Base-by-base conservation (phyloP, 2,329 filamentous ascomycete species). In the Phaeosphaeriaceae sp. region DNA sequence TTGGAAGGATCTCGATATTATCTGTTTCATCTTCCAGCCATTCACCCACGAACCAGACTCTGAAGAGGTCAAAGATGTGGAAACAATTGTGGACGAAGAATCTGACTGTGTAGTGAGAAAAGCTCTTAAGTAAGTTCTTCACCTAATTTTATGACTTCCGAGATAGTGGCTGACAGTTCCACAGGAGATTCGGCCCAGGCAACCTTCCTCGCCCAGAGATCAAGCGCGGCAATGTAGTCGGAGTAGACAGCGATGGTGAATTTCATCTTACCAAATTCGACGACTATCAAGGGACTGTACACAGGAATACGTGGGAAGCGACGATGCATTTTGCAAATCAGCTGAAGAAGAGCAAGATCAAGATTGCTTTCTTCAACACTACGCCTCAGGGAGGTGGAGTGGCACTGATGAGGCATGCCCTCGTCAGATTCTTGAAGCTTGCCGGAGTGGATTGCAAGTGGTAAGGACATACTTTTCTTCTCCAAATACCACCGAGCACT, bases 301-400 rank as follows among this genome's bases (percentile, higher is more conserved):
- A 82, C 19, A 66, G 78, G 1, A 78, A 80, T 3, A 92, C 90
- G 0, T 93, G 90, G 89, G 79, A 85, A 41, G 82, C 88, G 1
- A 86, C 88, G 42, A 79, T 88, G 69, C 81, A 86, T 51, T 92
- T 85, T 65, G 88, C 86, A 48, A 77, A 84, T 36, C 83, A 86
- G 25, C 81, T 93, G 48, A 89, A 88, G 63, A 72, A 82, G 56
- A 84, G 86, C 50, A 88, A 89, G 56, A 84, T 86, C 58, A 90
- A 88, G 71, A 83, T 93, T 66, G 90, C 90, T 1, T 93, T 92
- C 78, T 93, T 93, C 82, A 92, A 89, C 72, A 87, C 87, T 53
- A 93, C 91, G 1, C 91, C 91, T 1, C 91, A 93, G 71, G 91
- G 91, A n/a, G 91, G 91, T 50, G 91, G 91, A 44, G 91, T 94